These are phyloP conservation scores for Linum trigynum DNA, from an alignment of 345 rosid species.

Conservation along the genomic window DNA sequence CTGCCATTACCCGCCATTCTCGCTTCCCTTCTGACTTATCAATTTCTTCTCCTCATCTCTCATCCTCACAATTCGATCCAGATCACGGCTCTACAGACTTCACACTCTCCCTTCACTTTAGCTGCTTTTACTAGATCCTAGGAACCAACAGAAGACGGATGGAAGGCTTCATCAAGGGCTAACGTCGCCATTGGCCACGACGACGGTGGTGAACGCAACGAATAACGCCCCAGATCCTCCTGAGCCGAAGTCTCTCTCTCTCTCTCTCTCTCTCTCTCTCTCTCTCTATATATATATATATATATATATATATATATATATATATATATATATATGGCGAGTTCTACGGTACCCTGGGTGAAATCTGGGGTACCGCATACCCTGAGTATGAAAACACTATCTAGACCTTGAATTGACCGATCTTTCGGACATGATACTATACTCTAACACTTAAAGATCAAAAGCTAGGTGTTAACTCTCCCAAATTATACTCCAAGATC, in stretches of 20 bases:
- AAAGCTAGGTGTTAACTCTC: too few relatives aligned
- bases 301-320: too few relatives aligned
- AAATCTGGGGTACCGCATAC: too few relatives aligned
- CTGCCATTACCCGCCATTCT: constrained; percentile 31
- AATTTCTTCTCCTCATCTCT: neutral
- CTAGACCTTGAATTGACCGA: too few relatives aligned
- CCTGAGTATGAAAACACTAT: too few relatives aligned
- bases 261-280: neutral
- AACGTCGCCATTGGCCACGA: constrained; percentile 45
- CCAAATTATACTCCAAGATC: too few relatives aligned
- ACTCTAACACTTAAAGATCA: too few relatives aligned
- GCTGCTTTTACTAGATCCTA: neutral
- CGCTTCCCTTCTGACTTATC: neutral
- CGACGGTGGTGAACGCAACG: constrained; percentile 18
- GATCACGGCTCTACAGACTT: neutral
- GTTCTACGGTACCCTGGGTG: too few relatives aligned
- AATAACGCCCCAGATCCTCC: constrained; percentile 55
- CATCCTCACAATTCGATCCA: neutral
- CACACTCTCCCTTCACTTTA: too few relatives aligned
- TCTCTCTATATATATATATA: too few relatives aligned
- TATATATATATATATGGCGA: too few relatives aligned
- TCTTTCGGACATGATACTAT: too few relatives aligned
- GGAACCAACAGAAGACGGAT: constrained; percentile 13
- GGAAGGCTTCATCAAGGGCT: constrained; percentile 63
- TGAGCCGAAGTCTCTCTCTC: constrained; percentile 54